A percentile compares a stretch with the other conserved stretches of the same genome.
Evolutionary conservation across 345 rosid species (phyloP).

Genomic region (Rhodamnia rubescens): DNA sequence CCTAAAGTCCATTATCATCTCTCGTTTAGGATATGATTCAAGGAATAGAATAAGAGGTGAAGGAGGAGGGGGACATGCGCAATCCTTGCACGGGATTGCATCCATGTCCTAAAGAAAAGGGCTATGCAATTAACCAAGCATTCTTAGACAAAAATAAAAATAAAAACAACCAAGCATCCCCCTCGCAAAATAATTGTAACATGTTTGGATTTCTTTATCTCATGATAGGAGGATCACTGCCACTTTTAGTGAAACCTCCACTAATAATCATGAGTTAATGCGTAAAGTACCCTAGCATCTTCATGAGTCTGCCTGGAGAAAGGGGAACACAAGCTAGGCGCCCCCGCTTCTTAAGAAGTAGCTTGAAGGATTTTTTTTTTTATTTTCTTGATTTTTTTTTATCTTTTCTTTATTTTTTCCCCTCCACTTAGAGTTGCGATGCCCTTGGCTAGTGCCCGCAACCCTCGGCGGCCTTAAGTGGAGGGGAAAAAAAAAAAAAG

Average conservation of each 20-base stretch:
- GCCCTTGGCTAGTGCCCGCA: no score
- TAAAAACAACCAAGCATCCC: no score
- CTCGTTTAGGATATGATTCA: not conserved
- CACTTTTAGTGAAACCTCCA: not conserved
- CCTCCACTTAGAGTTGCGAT: no score
- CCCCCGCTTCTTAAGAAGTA: not conserved
- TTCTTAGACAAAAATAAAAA: no score
- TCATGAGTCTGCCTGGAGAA: not conserved
- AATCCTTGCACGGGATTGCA: not conserved
- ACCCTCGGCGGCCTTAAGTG: no score
- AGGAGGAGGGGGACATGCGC: not conserved
- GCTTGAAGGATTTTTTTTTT: not conserved
- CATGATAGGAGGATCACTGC: not conserved
- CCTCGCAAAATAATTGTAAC: not conserved
- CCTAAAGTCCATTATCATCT: not conserved
- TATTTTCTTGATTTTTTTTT: no score
- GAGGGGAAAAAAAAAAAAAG: no score
- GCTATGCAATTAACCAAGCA: not conserved
- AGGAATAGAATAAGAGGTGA: not conserved
- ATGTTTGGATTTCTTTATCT: not conserved
- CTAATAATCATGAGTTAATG: not conserved
- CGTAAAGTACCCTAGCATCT: not conserved
- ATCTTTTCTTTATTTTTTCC: no score
- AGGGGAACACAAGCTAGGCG: not conserved
- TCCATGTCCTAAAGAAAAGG: not conserved